phyloP scores from a whole-genome alignment of 108 stramenopile genomes.

The Skeletonema menzelii region DNA sequence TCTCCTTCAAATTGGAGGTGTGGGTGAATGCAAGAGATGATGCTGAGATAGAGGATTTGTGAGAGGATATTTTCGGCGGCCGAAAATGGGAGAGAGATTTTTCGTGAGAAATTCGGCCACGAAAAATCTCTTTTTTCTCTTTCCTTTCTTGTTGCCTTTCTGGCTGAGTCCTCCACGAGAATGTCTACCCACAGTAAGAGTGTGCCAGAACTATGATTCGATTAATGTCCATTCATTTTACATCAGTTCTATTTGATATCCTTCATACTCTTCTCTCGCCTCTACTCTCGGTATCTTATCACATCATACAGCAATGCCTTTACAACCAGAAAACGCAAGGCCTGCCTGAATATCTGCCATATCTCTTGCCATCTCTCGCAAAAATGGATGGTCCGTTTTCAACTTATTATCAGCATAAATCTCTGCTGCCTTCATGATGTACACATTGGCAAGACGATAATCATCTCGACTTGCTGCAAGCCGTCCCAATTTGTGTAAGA shows the following conservation, averaged over 20 bases:
- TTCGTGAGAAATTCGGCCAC: no score
- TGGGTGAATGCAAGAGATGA: no score
- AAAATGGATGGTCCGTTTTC: slow-evolving; percentile 66
- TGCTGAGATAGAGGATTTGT: no score
- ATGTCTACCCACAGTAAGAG: no score
- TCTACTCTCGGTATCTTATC: no score
- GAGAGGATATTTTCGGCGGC: no score
- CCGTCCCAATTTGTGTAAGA: slow-evolving; percentile 84
- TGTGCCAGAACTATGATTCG: not conserved
- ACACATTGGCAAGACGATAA: slow-evolving; percentile 58
- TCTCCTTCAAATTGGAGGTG: no score
- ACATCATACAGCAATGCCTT: not conserved
- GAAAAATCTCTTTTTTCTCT: no score
- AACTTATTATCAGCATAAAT: slow-evolving; percentile 75
- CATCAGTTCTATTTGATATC: not conserved
- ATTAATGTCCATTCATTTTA: not conserved
- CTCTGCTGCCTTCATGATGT: slow-evolving; percentile 55
- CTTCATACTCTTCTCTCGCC: not conserved
- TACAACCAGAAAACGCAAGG: slow-evolving; percentile 40
- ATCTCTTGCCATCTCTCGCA: slow-evolving; percentile 76
- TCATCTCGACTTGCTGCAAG: slow-evolving; percentile 52
- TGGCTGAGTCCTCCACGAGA: no score
- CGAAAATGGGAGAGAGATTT: no score
- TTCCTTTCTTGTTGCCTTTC: no score
- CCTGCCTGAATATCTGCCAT: slow-evolving; percentile 80